Evolutionary conservation across 805 yeast species (phyloP).

Genomic region (Yarrowia yakushimensis): DNA sequence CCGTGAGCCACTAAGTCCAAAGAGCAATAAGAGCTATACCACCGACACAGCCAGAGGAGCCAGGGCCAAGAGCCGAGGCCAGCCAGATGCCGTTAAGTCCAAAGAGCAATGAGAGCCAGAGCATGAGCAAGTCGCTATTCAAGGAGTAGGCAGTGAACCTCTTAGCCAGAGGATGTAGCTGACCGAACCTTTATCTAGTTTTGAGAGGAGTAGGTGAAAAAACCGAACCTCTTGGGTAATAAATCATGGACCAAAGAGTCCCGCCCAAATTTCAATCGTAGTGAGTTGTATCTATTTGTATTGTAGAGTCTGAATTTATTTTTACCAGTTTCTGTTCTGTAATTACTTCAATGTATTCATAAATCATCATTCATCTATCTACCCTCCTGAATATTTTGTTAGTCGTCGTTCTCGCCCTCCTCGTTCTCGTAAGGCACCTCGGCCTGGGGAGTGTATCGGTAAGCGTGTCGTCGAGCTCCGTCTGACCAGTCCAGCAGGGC

Average conservation of each 20-base stretch:
- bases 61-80: no score
- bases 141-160: no score
- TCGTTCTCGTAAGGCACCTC: slow-evolving; percentile 45
- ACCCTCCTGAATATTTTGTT: background rate
- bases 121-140: no score
- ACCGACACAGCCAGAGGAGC: no score
- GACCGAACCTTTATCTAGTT: no score
- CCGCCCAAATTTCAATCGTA: background rate
- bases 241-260: background rate
- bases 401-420: slow-evolving; percentile 17
- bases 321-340: no score
- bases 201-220: no score
- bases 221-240: no score
- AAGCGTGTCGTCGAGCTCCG: slow-evolving; percentile 65
- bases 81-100: no score
- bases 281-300: background rate
- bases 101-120: no score
- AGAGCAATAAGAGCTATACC: background rate
- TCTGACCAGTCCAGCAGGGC: slow-evolving; percentile 71
- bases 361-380: background rate
- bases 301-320: no score
- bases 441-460: slow-evolving; percentile 71
- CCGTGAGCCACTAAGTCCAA: background rate
- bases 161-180: no score
- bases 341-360: background rate